A percentile compares a stretch with the other conserved stretches of the same genome.
Evolutionary conservation across 495 filamentous ascomycete genomes (phyloP).

Genomic region (Filosporella fistucella): DNA sequence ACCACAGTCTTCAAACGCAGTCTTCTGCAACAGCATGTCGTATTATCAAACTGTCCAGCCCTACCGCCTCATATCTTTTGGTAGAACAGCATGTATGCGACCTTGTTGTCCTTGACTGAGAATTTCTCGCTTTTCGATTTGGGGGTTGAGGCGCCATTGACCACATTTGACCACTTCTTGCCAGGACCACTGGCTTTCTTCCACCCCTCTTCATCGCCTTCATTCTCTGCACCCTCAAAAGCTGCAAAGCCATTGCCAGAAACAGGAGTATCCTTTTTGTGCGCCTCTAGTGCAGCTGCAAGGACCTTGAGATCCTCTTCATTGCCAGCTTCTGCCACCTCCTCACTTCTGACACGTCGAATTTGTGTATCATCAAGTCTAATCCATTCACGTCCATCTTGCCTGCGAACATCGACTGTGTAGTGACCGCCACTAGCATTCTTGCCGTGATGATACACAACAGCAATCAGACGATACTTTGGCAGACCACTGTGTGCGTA

Average conservation of each 20-base stretch:
- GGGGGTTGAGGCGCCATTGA: constrained; percentile 57
- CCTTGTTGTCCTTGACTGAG: constrained; percentile 85
- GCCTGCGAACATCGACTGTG: constrained; percentile 90
- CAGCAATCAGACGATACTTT: constrained; percentile 81
- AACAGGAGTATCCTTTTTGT: constrained; percentile 45
- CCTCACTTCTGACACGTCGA: constrained; percentile 77
- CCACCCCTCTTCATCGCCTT: constrained; percentile 68
- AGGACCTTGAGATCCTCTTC: constrained; percentile 73
- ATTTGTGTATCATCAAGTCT: constrained; percentile 93
- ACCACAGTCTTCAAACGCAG: no score
- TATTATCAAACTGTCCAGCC: no score
- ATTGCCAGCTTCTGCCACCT: constrained; percentile 82
- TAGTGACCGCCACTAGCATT: constrained; percentile 94
- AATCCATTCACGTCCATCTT: constrained; percentile 93
- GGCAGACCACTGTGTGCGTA: constrained; percentile 61
- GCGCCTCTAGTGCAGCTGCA: constrained; percentile 57
- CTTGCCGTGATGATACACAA: constrained; percentile 97
- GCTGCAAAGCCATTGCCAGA: constrained; percentile 64
- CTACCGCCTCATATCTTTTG: constrained; percentile 45
- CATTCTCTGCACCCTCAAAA: constrained; percentile 58
- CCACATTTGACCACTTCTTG: constrained; percentile 62
- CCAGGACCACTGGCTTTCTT: constrained; percentile 66
- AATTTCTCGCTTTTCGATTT: constrained; percentile 64
- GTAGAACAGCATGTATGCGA: constrained; percentile 95
- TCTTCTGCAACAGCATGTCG: no score